Base-by-base conservation (phyloP, 768 basidiomycete species). In the Leucogyrophana mollusca region DNA sequence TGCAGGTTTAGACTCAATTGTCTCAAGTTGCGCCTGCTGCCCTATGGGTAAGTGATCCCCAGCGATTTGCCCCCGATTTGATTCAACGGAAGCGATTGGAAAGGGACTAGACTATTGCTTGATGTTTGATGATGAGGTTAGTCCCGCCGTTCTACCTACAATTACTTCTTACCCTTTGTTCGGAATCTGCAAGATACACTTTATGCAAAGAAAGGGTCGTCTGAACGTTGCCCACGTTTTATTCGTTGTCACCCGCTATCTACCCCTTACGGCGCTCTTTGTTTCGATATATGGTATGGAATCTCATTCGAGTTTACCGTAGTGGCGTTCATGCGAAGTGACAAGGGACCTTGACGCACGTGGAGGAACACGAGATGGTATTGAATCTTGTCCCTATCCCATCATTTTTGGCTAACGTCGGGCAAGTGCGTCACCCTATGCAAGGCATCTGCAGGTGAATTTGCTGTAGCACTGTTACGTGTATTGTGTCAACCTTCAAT, bases 221-320 rank as follows among this genome's bases (percentile, higher is more conserved):
- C 40, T 35, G 51, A 27, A 27, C 18, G 17, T 52, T 13, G 18
- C 51, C 1, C 43, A 30, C 21, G 10, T 45, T 17, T 27, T 52
- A 33, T 52, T 49, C 32, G 32, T 52, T 21, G 27, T 47, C 25
- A 52, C 51, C 3, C 37, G 51, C 43, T 52, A 52, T 32, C 34
- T 30, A 25, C 47, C 51, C 21, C 23, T 49, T 17, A n/a, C 34
- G 7, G 48, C 47, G 42, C n/a, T 47, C 23, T 8, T 38, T 5
- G 37, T 42, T 21, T 18, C 48, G 1, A 27, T 35, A 27, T 52
- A 52, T n/a, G 46, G 51, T 49, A 42, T 16, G 51, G 3, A 16
- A 18, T 27, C 25, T 16, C n/a, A n/a, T n/a, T n/a, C 4, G 14
- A 14, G 16, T 9, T n/a, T 14, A 21, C 18, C 22, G 5, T 10